These are phyloP conservation scores for Mixia osmundae DNA, from an alignment of 1,284 basidiomycete species.

Conservation along the genomic window DNA sequence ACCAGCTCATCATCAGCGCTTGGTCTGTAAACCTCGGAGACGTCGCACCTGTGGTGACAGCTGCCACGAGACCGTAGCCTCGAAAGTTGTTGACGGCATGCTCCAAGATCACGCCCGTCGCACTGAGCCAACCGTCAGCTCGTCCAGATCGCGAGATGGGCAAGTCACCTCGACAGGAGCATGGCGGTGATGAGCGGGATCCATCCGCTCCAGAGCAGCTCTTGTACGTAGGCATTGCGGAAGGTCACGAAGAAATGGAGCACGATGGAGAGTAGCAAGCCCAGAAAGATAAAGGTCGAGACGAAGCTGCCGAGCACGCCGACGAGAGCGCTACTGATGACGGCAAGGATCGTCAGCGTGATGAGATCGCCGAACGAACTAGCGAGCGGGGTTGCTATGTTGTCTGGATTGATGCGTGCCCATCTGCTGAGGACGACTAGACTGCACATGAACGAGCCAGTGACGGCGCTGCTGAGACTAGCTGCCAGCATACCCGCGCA, in stretches of 20 bases:
- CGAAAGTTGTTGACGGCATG: slow-evolving; percentile 62
- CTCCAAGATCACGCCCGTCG: slow-evolving; percentile 75
- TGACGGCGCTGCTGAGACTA: slow-evolving; percentile 46
- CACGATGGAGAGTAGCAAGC: slow-evolving; percentile 32
- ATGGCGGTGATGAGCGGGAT: slow-evolving; percentile 71
- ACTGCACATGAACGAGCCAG: slow-evolving; percentile 81
- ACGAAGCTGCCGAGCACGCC: slow-evolving; percentile 21
- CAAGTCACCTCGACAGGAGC: slow-evolving; percentile 38
- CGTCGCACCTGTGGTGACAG: slow-evolving; percentile 56
- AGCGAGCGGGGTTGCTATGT: slow-evolving; percentile 82
- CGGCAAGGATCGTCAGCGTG: slow-evolving; percentile 31
- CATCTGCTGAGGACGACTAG: slow-evolving; percentile 57
- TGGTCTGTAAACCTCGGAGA: slow-evolving; percentile 2
- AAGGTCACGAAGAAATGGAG: slow-evolving; percentile 32
- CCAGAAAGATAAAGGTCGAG: slow-evolving; percentile 35
- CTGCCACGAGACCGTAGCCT: slow-evolving; percentile 66
- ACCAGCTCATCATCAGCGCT: neutral
- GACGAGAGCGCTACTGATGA: slow-evolving; percentile 20
- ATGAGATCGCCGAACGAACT: slow-evolving; percentile 79
- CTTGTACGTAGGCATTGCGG: slow-evolving; percentile 40
- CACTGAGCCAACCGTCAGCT: slow-evolving; percentile 25
- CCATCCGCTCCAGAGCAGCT: slow-evolving; percentile 66
- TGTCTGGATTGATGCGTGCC: slow-evolving; percentile 66
- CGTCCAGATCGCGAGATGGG: neutral
- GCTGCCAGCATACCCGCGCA: slow-evolving; percentile 75